Evolutionary conservation across 2,329 filamentous ascomycete species (phyloP).

Genomic region (Chrysosporium queenslandicum): DNA sequence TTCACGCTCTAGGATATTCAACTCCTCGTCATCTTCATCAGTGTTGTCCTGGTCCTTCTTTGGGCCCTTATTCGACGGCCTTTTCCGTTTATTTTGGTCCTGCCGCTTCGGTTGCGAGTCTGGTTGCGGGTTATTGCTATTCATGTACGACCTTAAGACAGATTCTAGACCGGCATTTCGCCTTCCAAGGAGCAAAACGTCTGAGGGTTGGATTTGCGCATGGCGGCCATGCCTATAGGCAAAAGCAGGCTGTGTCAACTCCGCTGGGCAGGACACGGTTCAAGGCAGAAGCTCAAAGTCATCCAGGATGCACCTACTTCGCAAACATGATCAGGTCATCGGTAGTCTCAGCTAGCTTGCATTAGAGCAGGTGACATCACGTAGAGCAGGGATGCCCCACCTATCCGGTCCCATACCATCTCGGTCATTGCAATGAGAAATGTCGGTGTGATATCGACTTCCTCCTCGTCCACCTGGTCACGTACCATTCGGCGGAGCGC

Average conservation of each 20-base stretch:
- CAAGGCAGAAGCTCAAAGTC: no score
- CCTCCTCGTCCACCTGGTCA: constrained; percentile 61
- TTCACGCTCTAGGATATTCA: not conserved
- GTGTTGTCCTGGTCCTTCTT: not conserved
- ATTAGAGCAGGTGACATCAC: not conserved
- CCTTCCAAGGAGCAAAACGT: constrained; percentile 76
- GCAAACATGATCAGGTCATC: constrained; percentile 50
- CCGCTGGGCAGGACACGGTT: no score
- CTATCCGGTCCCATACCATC: constrained; percentile 77
- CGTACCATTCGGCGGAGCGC: constrained; percentile 80
- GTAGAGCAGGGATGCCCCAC: constrained; percentile 38
- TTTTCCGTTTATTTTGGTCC: not conserved
- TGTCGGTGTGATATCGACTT: constrained; percentile 80
- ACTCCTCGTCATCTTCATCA: not conserved
- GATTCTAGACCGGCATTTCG: constrained; percentile 76
- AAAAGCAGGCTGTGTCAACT: not conserved
- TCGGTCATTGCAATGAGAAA: constrained; percentile 81
- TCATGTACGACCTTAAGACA: constrained; percentile 48
- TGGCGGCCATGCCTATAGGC: constrained; percentile 62
- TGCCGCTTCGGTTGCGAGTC: not conserved
- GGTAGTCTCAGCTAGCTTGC: not conserved
- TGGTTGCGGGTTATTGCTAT: constrained; percentile 17
- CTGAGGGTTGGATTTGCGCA: constrained; percentile 68
- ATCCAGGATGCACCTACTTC: constrained; percentile 37
- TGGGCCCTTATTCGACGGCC: not conserved